phyloP scores from a whole-genome alignment of 1,139 yeast genomes.

The Geotrichum reessii region DNA sequence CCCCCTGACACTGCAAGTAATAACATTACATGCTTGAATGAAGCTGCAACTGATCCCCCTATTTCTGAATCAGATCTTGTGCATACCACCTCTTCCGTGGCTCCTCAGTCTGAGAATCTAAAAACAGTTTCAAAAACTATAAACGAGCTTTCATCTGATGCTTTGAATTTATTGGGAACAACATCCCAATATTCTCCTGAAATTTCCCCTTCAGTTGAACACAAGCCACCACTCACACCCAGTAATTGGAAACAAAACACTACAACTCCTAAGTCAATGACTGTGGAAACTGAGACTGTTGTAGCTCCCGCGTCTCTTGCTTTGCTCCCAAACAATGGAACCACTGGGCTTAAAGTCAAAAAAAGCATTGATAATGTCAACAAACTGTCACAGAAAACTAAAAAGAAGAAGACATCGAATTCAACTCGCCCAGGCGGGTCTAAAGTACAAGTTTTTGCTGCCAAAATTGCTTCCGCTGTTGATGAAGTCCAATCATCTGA shows the following conservation, averaged over 20 bases:
- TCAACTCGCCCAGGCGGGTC: conserved; percentile 10
- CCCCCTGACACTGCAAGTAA: not conserved
- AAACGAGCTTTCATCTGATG: not conserved
- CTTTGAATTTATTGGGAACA: not conserved
- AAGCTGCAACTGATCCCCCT: not conserved
- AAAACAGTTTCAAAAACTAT: not conserved
- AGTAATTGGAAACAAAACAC: not conserved
- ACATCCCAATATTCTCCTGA: not conserved
- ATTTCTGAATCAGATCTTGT: not conserved
- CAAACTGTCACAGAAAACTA: conserved; percentile 17
- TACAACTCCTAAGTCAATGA: conserved; percentile 30
- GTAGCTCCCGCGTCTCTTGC: conserved; percentile 36
- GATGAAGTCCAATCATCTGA: conserved; percentile 84
- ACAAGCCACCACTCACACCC: not conserved
- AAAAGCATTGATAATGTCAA: conserved; percentile 34
- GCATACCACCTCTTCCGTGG: not conserved
- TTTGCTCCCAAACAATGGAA: conserved; percentile 27
- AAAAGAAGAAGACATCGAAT: conserved; percentile 25
- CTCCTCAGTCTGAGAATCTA: not conserved
- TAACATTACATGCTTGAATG: not conserved
- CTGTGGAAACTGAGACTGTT: conserved; percentile 43
- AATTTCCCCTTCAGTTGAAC: not conserved
- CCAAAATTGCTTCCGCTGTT: conserved; percentile 87
- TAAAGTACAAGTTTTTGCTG: conserved; percentile 89
- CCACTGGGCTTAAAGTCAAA: conserved; percentile 27